Conservation (phyloP, 78 protist genomes). For the Trichosphaerium sp. region DNA sequence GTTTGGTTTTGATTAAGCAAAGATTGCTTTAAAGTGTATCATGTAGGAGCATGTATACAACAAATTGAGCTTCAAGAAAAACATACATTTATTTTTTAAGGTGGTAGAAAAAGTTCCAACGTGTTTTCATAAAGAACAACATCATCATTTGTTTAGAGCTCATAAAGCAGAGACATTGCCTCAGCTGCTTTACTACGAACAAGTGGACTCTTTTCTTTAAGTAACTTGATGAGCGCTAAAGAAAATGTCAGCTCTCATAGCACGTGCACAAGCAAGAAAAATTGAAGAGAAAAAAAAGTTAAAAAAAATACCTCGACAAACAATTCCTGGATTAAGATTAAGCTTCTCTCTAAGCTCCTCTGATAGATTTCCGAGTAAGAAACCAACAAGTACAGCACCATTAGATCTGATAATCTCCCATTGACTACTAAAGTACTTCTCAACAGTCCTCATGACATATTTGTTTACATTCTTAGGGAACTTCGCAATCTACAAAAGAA, state of each 20-base stretch:
- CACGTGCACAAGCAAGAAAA: not conserved
- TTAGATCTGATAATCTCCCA: slow-evolving; percentile 20
- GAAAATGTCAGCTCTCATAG: not conserved
- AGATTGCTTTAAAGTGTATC: too few species aligned
- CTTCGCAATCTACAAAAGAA: slow-evolving; percentile 8
- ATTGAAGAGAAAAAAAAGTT: too few species aligned
- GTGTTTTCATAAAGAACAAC: too few species aligned
- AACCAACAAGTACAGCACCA: slow-evolving; percentile 39
- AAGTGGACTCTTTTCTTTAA: slow-evolving; percentile 15
- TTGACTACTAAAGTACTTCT: slow-evolving; percentile 12
- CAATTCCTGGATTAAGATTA: slow-evolving; percentile 10
- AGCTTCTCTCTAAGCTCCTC: slow-evolving; percentile 28
- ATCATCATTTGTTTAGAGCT: slow-evolving; percentile 2
- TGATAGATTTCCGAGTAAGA: slow-evolving; percentile 28
- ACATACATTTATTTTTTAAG: too few species aligned
- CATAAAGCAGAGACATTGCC: slow-evolving; percentile 25
- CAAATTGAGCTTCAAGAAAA: too few species aligned
- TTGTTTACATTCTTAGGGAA: slow-evolving; percentile 35
- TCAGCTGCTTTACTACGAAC: slow-evolving; percentile 49
- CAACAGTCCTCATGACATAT: slow-evolving; percentile 29
- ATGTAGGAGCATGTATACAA: too few species aligned
- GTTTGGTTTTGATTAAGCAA: too few species aligned
- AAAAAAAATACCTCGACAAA: not conserved
- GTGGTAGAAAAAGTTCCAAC: too few species aligned
- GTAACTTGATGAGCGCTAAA: slow-evolving; percentile 8